Conservation (phyloP, 495 filamentous ascomycete genomes). For the Penicillium cinerascens region DNA sequence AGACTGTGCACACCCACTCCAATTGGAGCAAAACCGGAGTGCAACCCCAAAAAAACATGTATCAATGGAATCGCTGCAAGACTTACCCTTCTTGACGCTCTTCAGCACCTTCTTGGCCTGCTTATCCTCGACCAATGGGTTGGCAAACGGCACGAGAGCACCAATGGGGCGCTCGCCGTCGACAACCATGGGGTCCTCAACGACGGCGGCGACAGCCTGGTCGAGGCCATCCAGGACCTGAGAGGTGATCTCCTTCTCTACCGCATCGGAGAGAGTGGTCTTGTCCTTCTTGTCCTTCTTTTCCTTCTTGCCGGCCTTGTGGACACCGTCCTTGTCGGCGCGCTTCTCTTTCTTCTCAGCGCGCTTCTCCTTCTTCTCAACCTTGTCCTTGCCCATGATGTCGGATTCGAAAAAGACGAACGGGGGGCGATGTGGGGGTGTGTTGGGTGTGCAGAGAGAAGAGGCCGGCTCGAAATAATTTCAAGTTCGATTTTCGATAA, state of each 20-base stretch:
- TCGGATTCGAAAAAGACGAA: constrained; percentile 17
- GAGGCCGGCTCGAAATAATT: constrained; percentile 37
- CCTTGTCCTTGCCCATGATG: constrained; percentile 54
- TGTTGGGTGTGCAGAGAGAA: constrained; percentile 31
- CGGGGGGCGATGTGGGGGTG: constrained; percentile 17
- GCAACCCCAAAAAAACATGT: neutral
- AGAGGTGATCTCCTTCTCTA: constrained; percentile 59
- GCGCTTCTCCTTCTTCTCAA: constrained; percentile 68
- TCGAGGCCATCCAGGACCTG: constrained; percentile 51
- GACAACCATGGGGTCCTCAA: constrained; percentile 30
- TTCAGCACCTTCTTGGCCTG: constrained; percentile 87
- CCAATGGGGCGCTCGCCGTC: constrained; percentile 57
- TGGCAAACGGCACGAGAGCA: constrained; percentile 88
- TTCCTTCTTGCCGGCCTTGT: constrained; percentile 56
- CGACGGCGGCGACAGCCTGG: constrained; percentile 39
- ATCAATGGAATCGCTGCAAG: neutral
- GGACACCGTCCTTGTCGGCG: constrained; percentile 69
- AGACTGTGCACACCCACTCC: neutral
- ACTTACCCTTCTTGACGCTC: constrained; percentile 86
- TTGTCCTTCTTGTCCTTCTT: constrained; percentile 73
- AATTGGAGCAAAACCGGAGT: neutral
- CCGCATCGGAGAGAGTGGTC: constrained; percentile 55
- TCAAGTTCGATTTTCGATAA: constrained; percentile 36
- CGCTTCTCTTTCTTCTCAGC: constrained; percentile 79
- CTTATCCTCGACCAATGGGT: constrained; percentile 88